These are phyloP conservation scores for Yarrowia alimentaria DNA, from an alignment of 805 yeast genomes.

Conservation along the genomic window DNA sequence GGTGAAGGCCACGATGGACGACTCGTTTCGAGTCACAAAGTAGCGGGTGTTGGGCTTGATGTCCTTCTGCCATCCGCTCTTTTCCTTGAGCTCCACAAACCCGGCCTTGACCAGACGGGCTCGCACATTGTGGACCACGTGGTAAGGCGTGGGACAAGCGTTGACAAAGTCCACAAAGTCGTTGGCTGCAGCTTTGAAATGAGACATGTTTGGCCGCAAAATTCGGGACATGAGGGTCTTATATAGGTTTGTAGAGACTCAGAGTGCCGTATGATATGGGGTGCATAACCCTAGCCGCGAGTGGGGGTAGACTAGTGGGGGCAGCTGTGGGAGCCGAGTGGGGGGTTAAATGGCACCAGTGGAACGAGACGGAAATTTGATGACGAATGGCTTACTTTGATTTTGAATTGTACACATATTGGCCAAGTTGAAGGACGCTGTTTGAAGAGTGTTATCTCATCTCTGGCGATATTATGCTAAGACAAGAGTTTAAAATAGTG, in stretches of 20 bases:
- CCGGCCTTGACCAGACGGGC: conserved; percentile 57
- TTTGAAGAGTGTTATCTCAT: no score
- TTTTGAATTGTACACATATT: no score
- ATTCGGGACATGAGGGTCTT: conserved; percentile 24
- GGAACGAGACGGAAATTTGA: no score
- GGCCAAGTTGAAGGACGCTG: no score
- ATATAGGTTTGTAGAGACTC: neutral
- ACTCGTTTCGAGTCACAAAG: conserved; percentile 84
- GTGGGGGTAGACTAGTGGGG: no score
- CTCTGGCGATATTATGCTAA: no score
- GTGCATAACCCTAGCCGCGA: conserved; percentile 26
- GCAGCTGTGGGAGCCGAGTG: no score
- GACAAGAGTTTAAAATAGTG: no score
- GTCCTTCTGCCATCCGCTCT: conserved; percentile 69
- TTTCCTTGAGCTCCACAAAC: conserved; percentile 69
- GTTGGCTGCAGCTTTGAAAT: conserved; percentile 25
- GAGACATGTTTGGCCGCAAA: conserved; percentile 11
- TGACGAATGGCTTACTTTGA: no score
- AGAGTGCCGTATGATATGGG: conserved; percentile 24
- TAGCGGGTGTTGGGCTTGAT: conserved; percentile 62
- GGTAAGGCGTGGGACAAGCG: conserved; percentile 90
- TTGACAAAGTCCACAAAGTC: conserved; percentile 78
- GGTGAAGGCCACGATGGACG: conserved; percentile 83
- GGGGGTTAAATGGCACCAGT: no score
- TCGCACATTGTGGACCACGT: conserved; percentile 73